These are phyloP conservation scores for Hypocrella siamensis DNA, from an alignment of 2,329 filamentous ascomycete genomes.

Conservation along the genomic window DNA sequence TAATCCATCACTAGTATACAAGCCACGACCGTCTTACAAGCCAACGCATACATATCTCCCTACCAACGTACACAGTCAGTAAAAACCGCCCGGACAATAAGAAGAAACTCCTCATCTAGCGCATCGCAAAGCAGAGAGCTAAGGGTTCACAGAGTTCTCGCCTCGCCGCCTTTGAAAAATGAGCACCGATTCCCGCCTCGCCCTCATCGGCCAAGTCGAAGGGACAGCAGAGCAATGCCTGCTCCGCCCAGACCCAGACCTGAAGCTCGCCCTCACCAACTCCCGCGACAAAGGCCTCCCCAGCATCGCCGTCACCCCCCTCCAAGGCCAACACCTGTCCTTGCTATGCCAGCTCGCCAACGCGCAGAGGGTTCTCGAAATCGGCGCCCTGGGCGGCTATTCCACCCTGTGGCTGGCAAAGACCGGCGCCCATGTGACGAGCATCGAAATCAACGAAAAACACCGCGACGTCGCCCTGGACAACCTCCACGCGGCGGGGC, in stretches of 20 bases:
- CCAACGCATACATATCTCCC: no score
- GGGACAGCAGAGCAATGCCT: background rate
- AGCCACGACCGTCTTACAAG: no score
- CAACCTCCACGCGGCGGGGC: constrained; percentile 21
- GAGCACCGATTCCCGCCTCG: background rate
- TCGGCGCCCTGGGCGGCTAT: constrained; percentile 40
- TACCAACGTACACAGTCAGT: no score
- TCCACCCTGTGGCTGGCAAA: constrained; percentile 35
- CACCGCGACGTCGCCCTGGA: constrained; percentile 28
- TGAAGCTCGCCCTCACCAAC: constrained; percentile 13
- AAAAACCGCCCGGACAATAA: no score
- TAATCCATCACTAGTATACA: no score
- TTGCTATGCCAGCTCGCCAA: constrained; percentile 19
- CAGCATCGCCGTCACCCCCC: constrained; percentile 18
- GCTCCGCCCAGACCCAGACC: background rate
- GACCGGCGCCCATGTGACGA: constrained; percentile 23
- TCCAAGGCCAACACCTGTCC: constrained; percentile 21
- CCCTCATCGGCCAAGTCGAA: background rate
- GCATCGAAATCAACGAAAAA: constrained; percentile 30
- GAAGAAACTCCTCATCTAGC: no score
- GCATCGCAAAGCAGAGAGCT: no score
- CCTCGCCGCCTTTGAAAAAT: background rate
- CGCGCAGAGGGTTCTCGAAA: constrained; percentile 28
- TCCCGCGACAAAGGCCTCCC: constrained; percentile 17
- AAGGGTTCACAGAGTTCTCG: no score